Base-by-base conservation (phyloP, 1,139 yeast species). In the Magnusiomyces fungicola region DNA sequence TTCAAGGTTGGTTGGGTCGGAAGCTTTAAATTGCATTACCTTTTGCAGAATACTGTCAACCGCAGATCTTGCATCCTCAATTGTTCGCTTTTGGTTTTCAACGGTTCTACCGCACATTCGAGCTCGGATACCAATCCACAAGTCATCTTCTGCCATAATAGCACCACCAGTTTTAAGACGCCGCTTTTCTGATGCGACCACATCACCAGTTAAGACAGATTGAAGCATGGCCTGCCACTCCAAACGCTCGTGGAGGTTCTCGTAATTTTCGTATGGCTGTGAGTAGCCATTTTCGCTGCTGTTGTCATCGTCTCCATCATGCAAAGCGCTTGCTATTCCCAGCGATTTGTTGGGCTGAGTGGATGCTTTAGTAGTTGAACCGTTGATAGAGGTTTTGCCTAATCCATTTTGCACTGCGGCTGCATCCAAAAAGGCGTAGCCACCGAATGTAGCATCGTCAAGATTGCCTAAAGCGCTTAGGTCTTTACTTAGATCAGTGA, bases 181-280 rank as follows among this genome's bases (percentile, higher is more conserved):
- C 2, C 94, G 83, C 68, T 90, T 92, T 64, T 92, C 98, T 10
- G 95, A 84, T 39, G 83, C 77, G 21, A 92, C 89, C 45, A 92
- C 96, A 63, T 92, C 98, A 55, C 98, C 97, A 2, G 95, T 90
- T 37, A 92, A 74, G 2, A 92, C 98, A 3, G 92, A 78, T 2
- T 87, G 78, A 44, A 92, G 72, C 96, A 92, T 88, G 0, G 94
- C 80, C 65, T 92, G 97, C 98, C 98, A 92, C 68, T 90, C 97
- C 25, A 90, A 72, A 46, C 98, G 72, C 63, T 89, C 97, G 27
- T 81, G 65, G 21, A 87, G 80, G 22, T 77, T 75, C 1, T 86
- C 84, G 41, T 47, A 48, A 51, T 49, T 45, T 32, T 50, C 50
- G 52, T 42, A 45, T 54, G 51, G 32, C 54, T 53, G 27, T 55